Evolutionary conservation across 495 filamentous ascomycete genomes (phyloP), one percentile per base, ranked within the genome.

Genomic region (Pseudevernia furfuracea): DNA sequence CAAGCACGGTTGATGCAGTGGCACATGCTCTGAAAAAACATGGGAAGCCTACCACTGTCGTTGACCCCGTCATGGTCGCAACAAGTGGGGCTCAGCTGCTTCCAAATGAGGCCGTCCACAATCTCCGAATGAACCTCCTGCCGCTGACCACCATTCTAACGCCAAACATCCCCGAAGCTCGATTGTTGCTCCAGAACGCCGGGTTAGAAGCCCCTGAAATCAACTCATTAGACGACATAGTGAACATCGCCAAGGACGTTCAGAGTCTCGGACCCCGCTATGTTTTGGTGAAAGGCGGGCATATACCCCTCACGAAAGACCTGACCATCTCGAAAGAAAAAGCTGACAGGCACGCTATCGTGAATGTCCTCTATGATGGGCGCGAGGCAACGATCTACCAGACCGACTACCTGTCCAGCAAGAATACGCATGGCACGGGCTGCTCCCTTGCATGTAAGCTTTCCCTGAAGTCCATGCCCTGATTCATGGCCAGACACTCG

Each of bases 31-130:
- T 97, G 38, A 72, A 71, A 59, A 73, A 80, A 55, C 83, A 91
- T 70, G 71, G 80, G 23, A 75, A 91, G 25, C 76, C 80, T n/a
- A 76, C 71, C 10, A 77, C 89, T 49, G 89, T 97, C 23, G 75
- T 97, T 48, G 93, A 97, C 74, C 93, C 93, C 37, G 92, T 97
- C 23, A 96, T 97, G 92, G 82, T 96, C 21, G 89, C 93, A 11
- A 97, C 93, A 2, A 89, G 85, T 55, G 91, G 92, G 21, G 83
- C 90, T 11, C 78, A 86, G 70, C 78, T 97, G 41, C 77, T 97
- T 11, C 89, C 90, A 1, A 71, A 82, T 46, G 77, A 83, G 10
- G 89, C 93, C 38, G 78, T 96, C 43, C 66, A 80, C 39, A 80
- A 77, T 34, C 74, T 97, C 25, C 80, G 87, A 60, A 75, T 81